A percentile compares a stretch with the other conserved stretches of the same genome.
Conservation (phyloP, 2,329 filamentous ascomycete genomes). For the Knufia fluminis region DNA sequence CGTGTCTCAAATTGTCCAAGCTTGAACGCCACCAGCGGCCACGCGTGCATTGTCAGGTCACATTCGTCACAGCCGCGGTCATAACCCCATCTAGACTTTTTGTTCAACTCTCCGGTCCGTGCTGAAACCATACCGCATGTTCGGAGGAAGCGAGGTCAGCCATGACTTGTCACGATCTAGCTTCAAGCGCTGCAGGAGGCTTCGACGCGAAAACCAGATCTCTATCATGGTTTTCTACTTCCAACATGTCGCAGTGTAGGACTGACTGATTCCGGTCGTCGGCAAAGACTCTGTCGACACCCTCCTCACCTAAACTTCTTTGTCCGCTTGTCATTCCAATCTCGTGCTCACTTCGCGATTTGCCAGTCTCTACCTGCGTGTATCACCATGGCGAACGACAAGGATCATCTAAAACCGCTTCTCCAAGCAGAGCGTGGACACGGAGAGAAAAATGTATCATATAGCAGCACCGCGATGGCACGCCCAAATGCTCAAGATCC, state of each 20-base stretch:
- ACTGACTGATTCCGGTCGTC: not conserved
- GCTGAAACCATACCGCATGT: not conserved
- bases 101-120: not conserved
- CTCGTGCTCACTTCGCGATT: too few relatives aligned
- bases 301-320: not conserved
- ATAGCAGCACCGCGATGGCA: not conserved
- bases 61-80: not conserved
- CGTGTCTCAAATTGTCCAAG: constrained; percentile 5
- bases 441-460: not conserved
- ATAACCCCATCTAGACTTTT: not conserved
- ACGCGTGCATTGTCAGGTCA: not conserved
- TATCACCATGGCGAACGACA: not conserved
- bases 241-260: not conserved
- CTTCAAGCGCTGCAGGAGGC: too few relatives aligned
- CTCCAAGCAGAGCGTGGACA: not conserved
- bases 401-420: not conserved
- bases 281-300: not conserved
- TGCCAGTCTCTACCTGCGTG: too few relatives aligned
- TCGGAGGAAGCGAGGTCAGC: not conserved
- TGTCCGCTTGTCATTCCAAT: not conserved
- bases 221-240: too few relatives aligned
- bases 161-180: not conserved
- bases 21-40: not conserved
- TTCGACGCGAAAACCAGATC: too few relatives aligned
- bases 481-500: not conserved